Percentiles rank a stretch among this genome's conserved stretches.
These are phyloP conservation scores for Mycosphaerella sp. DNA, from an alignment of 2,329 filamentous ascomycete genomes.

Conservation along the genomic window DNA sequence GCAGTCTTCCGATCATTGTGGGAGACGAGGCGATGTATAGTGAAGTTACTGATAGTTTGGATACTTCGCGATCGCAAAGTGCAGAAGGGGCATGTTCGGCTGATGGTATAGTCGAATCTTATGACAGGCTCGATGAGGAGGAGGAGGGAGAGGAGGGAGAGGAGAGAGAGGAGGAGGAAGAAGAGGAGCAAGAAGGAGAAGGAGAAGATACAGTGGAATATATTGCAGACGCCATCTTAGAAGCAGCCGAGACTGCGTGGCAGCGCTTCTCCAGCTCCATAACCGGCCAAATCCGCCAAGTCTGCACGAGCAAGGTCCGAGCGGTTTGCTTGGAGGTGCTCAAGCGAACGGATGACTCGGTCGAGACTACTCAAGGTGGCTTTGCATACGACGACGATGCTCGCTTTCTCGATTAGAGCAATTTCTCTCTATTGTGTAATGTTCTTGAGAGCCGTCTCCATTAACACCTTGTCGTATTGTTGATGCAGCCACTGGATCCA, in stretches of 20 bases:
- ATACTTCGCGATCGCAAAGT: neutral
- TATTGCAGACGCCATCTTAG: conserved; percentile 18
- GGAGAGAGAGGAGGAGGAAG: neutral
- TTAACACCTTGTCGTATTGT: conserved; percentile 52
- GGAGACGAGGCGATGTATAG: conserved; percentile 5
- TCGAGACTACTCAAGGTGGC: conserved; percentile 11
- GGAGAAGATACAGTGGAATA: conserved; percentile 6
- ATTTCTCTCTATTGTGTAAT: conserved; percentile 21
- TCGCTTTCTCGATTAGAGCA: conserved; percentile 27
- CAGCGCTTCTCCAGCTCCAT: conserved; percentile 14
- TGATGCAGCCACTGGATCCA: conserved; percentile 48
- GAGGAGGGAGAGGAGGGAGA: neutral
- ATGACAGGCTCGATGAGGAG: neutral
- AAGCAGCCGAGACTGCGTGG: conserved; percentile 17
- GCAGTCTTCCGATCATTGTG: conserved; percentile 25
- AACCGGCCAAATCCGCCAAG: conserved; percentile 16
- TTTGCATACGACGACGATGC: conserved; percentile 29
- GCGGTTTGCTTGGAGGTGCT: conserved; percentile 28
- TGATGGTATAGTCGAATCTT: no score
- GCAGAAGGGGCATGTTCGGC: neutral
- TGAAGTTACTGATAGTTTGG: no score
- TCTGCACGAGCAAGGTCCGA: conserved; percentile 23
- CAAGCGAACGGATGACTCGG: conserved; percentile 24
- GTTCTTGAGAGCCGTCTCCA: conserved; percentile 48
- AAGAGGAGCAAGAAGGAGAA: neutral